phyloP scores from a whole-genome alignment of 331 rosid species.

The Prunus yedoensis region DNA sequence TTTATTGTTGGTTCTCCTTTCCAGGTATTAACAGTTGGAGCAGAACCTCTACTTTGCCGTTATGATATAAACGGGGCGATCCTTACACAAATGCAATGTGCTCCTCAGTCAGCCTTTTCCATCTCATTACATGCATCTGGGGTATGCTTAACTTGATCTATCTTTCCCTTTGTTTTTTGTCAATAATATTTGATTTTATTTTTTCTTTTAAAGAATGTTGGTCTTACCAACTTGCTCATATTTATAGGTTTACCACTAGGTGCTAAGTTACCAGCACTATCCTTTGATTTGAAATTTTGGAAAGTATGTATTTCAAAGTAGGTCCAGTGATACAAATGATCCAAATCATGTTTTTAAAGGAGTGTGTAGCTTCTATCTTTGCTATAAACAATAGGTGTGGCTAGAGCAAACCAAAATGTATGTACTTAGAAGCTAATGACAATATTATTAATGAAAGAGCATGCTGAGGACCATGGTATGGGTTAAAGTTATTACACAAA shows the following conservation, averaged over 20 bases:
- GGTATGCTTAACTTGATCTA: conserved; percentile 43
- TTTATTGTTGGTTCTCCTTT: conserved; percentile 1
- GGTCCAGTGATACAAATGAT: neutral
- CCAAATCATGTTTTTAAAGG: neutral
- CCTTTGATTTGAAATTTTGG: neutral
- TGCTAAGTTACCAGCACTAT: neutral
- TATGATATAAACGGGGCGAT: conserved; percentile 72
- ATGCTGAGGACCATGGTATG: too few relatives aligned
- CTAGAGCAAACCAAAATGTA: neutral
- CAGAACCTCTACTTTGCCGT: conserved; percentile 74
- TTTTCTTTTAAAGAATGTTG: neutral
- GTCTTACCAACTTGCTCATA: neutral
- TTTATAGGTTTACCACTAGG: neutral
- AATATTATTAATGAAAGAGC: too few relatives aligned
- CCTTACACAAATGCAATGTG: conserved; percentile 88
- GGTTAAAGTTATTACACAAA: neutral
- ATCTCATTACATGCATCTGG: conserved; percentile 78
- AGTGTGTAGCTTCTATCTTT: neutral
- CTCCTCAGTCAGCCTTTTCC: conserved; percentile 75
- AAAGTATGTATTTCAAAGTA: neutral
- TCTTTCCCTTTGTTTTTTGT: neutral
- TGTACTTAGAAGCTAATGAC: neutral
- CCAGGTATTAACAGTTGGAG: conserved; percentile 84
- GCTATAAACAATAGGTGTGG: neutral
- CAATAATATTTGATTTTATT: neutral